Percentiles rank a stretch among this genome's conserved stretches.
Conservation (phyloP, 2,329 filamentous ascomycete genomes). For the Stachybotrys chartarum region DNA sequence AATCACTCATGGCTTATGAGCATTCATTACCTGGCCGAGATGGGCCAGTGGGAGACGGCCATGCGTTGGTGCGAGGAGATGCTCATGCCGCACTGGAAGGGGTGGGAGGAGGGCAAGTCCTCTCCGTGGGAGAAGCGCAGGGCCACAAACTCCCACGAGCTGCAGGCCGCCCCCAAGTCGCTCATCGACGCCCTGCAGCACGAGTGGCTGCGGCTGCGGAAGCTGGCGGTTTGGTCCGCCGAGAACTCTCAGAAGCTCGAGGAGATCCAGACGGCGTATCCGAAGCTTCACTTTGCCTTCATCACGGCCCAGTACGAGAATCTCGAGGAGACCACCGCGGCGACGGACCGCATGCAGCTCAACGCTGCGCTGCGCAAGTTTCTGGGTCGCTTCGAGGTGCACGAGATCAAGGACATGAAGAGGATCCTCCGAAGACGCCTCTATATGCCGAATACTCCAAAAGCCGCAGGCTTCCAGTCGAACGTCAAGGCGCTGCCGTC, state of each 20-base stretch:
- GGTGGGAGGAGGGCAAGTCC: conserved; percentile 46
- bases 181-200: conserved; percentile 26
- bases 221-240: conserved; percentile 39
- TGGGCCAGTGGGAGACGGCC: conserved; percentile 55
- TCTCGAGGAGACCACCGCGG: conserved; percentile 15
- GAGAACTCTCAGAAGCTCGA: conserved; percentile 32
- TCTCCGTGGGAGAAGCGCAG: neutral
- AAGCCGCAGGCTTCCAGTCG: neutral
- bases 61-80: conserved; percentile 68
- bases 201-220: conserved; percentile 42
- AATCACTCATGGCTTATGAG: conserved; percentile 76
- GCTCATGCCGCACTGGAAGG: conserved; percentile 73
- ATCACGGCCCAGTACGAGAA: conserved; percentile 21
- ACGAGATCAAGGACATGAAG: neutral
- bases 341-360: neutral
- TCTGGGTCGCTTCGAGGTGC: neutral
- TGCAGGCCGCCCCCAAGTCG: neutral
- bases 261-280: conserved; percentile 30
- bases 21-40: conserved; percentile 58
- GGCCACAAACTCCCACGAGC: conserved; percentile 22
- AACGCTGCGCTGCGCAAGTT: neutral
- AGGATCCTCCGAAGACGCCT: neutral
- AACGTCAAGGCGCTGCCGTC: no score
- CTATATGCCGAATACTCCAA: neutral
- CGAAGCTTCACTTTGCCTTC: conserved; percentile 33